Evolutionary conservation across 192 early-diverging fungal genomes (phyloP).

Genomic region (Backusella macrospora): DNA sequence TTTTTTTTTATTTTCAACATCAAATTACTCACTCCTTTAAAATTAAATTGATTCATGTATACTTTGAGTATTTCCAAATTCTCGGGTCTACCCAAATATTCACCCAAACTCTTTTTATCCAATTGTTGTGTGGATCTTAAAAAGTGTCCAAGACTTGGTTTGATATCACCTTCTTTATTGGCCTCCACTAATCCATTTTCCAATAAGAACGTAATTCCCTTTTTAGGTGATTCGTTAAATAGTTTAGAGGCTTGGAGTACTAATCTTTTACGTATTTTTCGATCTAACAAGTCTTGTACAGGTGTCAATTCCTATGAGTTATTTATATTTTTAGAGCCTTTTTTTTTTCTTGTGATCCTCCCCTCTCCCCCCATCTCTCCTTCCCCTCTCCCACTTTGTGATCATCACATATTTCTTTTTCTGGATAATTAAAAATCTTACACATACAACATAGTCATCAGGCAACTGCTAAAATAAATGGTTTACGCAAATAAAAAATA

Average conservation of each 20-base stretch:
- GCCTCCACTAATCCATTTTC: slow-evolving; percentile 44
- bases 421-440: slow-evolving; percentile 14
- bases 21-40: slow-evolving; percentile 65
- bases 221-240: slow-evolving; percentile 89
- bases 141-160: slow-evolving; percentile 71
- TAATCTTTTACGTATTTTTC: slow-evolving; percentile 76
- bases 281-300: slow-evolving; percentile 38
- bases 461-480: neutral
- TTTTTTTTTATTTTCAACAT: neutral
- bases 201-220: slow-evolving; percentile 77
- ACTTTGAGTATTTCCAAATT: slow-evolving; percentile 84
- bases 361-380: too few species aligned
- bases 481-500: neutral
- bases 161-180: slow-evolving; percentile 49
- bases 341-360: too few species aligned
- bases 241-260: slow-evolving; percentile 75
- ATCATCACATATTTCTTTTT: neutral
- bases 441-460: slow-evolving; percentile 32
- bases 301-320: slow-evolving; percentile 22
- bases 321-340: neutral
- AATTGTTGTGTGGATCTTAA: slow-evolving; percentile 81
- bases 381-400: too few species aligned
- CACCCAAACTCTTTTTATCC: slow-evolving; percentile 86
- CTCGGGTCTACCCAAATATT: slow-evolving; percentile 84
- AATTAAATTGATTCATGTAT: slow-evolving; percentile 87